Evolutionary conservation across 768 basidiomycete genomes (phyloP).

Genomic region (Mycena latifolia): DNA sequence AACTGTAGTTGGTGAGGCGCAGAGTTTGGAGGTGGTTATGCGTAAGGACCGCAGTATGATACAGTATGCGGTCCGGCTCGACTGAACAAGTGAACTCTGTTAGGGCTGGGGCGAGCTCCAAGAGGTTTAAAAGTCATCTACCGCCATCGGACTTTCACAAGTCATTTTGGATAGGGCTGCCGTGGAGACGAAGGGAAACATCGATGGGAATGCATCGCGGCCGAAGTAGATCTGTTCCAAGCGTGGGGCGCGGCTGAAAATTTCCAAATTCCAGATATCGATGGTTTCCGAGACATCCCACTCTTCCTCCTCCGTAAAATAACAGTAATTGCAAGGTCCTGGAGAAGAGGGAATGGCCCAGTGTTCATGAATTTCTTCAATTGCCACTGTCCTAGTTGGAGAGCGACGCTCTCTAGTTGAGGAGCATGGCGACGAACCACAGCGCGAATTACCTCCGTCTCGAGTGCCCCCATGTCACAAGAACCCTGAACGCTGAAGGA

Average conservation of each 20-base stretch:
- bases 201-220: background rate
- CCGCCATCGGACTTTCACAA: background rate
- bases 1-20: background rate
- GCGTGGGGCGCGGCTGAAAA: conserved; percentile 2
- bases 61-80: background rate
- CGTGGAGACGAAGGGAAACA: background rate
- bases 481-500: conserved; percentile 5
- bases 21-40: conserved; percentile 11
- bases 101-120: background rate
- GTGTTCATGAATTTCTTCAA: background rate
- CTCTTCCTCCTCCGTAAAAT: background rate
- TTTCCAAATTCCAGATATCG: background rate
- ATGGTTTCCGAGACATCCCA: too few species aligned
- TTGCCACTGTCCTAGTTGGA: background rate
- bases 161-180: background rate
- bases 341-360: conserved; percentile 13
- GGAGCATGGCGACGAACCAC: background rate
- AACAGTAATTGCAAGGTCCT: background rate
- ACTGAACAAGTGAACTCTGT: background rate
- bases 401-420: conserved; percentile 1
- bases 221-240: background rate
- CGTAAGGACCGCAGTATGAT: background rate
- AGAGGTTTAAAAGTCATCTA: conserved; percentile 3
- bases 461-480: background rate
- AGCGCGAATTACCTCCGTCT: background rate